phyloP scores from a whole-genome alignment of 1,284 basidiomycete genomes.

The Peniophora sp. region DNA sequence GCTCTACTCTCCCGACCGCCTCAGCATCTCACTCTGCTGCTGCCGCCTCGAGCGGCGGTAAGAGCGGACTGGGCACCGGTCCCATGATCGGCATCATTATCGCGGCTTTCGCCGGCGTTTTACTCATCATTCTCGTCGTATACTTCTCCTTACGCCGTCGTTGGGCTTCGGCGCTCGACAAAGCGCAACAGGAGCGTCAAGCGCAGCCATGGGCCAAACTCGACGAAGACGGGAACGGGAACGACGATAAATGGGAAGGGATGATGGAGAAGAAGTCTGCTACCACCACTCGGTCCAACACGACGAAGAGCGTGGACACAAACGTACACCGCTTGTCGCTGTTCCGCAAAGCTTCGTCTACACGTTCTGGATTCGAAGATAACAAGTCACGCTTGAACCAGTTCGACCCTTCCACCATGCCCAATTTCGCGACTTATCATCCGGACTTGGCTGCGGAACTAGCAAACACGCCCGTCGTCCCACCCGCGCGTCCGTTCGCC shows the following conservation, averaged over 20 bases:
- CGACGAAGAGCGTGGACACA: constrained; percentile 11
- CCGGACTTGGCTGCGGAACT: constrained; percentile 47
- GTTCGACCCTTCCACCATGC: constrained; percentile 26
- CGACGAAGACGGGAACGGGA: constrained; percentile 6
- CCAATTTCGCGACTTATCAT: constrained; percentile 38
- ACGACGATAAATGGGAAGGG: constrained; percentile 15
- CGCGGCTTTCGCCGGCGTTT: constrained; percentile 22
- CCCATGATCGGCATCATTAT: constrained; percentile 24
- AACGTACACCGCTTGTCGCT: constrained; percentile 28
- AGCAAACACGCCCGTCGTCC: constrained; percentile 14
- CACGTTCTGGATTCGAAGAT: constrained; percentile 34
- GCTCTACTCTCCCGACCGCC: constrained; percentile 8
- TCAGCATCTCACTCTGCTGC: constrained; percentile 5
- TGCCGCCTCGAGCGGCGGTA: constrained; percentile 4
- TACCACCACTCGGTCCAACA: constrained; percentile 5
- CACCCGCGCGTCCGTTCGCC: constrained; percentile 35
- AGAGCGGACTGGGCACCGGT: constrained; percentile 17
- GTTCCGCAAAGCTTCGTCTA: constrained; percentile 59
- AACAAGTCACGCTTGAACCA: constrained; percentile 23
- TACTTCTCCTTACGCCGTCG: constrained; percentile 12
- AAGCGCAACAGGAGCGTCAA: constrained; percentile 12
- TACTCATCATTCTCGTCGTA: constrained; percentile 18
- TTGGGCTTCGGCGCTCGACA: constrained; percentile 1
- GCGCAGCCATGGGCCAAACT: constrained; percentile 16
- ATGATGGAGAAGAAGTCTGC: constrained; percentile 8